These are phyloP conservation scores for Saccharomycopsis sp. DNA, from an alignment of 805 yeast genomes.

Conservation along the genomic window DNA sequence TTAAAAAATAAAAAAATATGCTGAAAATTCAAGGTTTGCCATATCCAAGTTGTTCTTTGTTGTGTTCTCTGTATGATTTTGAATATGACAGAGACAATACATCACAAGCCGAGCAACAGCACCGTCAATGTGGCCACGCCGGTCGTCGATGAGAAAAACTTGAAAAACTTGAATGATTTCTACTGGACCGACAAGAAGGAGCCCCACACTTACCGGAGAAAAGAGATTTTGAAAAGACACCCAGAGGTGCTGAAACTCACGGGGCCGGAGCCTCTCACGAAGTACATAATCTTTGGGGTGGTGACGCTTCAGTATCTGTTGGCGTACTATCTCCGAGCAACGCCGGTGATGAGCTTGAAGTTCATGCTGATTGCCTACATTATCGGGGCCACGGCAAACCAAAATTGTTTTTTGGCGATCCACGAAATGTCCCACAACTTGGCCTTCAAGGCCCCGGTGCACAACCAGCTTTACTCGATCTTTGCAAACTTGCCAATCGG, in stretches of 20 bases:
- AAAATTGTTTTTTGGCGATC: constrained; percentile 76
- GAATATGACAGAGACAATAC: constrained; percentile 19
- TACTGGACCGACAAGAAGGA: constrained; percentile 79
- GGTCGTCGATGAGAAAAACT: constrained; percentile 8
- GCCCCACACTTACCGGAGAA: constrained; percentile 71
- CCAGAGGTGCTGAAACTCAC: constrained; percentile 75
- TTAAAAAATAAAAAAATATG: too few species aligned
- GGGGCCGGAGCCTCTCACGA: constrained; percentile 82
- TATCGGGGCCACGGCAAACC: constrained; percentile 80
- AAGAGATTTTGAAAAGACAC: constrained; percentile 59
- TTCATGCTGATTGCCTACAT: constrained; percentile 61
- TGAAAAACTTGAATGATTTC: constrained; percentile 43
- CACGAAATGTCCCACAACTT: constrained; percentile 84
- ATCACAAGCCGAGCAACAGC: constrained; percentile 19
- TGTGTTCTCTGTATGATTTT: too few species aligned
- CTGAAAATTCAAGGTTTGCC: too few species aligned
- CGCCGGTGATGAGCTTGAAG: constrained; percentile 41
- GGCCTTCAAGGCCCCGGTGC: constrained; percentile 68
- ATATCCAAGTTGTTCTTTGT: too few species aligned
- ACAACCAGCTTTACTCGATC: constrained; percentile 70
- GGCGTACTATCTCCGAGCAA: constrained; percentile 54
- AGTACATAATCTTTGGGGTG: constrained; percentile 60
- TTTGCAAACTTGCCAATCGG: constrained; percentile 81
- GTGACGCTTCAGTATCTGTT: constrained; percentile 56
- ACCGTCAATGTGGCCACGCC: constrained; percentile 16